phyloP scores from a whole-genome alignment of 108 stramenopile species.

The Cyclostephanos invisitatus region DNA sequence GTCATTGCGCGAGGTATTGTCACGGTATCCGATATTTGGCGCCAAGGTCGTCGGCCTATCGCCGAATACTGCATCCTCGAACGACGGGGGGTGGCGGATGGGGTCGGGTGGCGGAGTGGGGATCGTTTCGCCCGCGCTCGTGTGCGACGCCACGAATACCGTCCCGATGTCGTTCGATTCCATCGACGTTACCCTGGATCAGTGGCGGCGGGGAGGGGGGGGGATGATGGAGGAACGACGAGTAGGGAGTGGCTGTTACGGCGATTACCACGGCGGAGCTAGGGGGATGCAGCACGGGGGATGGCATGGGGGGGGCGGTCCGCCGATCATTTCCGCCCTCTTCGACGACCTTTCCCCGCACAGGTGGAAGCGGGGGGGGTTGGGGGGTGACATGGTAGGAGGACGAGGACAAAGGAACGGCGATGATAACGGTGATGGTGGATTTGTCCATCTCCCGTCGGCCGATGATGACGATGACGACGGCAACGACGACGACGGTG shows the following conservation, averaged over 20 bases:
- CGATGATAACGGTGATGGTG: too few species aligned
- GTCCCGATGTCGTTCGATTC: slow-evolving; percentile 28
- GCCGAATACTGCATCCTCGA: neutral
- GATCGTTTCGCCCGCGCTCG: slow-evolving; percentile 6
- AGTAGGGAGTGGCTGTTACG: neutral
- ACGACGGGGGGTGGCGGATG: too few species aligned
- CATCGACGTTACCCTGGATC: slow-evolving; percentile 19
- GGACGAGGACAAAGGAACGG: neutral
- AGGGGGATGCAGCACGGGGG: slow-evolving; percentile 19
- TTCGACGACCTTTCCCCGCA: slow-evolving; percentile 20
- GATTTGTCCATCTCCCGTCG: too few species aligned
- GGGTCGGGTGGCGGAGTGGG: neutral
- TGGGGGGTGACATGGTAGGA: neutral
- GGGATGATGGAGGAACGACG: neutral
- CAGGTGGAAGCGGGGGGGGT: neutral
- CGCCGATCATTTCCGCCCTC: slow-evolving; percentile 24
- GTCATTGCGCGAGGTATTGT: slow-evolving; percentile 18
- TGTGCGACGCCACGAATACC: slow-evolving; percentile 14
- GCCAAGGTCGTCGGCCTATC: slow-evolving; percentile 1
- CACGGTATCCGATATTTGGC: slow-evolving; percentile 33
- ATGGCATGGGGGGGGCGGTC: slow-evolving; percentile 24
- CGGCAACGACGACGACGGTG: too few species aligned
- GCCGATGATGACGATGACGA: too few species aligned
- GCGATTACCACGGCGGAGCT: neutral
- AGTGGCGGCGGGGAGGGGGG: slow-evolving; percentile 2